These are phyloP conservation scores for Lyophyllum atratum DNA, from an alignment of 768 basidiomycete genomes.

Conservation along the genomic window DNA sequence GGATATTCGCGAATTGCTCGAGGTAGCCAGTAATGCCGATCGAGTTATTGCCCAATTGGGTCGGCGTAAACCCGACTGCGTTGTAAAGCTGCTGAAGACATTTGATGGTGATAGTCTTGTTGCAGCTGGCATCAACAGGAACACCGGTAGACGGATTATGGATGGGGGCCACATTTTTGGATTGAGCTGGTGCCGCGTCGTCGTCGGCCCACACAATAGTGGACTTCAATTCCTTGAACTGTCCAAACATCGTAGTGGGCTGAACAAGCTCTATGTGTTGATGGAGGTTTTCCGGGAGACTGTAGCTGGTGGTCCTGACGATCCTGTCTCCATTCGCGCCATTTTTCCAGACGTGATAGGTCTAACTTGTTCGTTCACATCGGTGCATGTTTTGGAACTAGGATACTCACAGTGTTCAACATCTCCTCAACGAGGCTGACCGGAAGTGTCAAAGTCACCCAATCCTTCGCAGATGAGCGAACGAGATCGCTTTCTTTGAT, in stretches of 20 bases:
- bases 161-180: conserved; percentile 11
- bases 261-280: conserved; percentile 66
- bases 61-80: conserved; percentile 44
- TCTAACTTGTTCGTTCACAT: conserved; percentile 32
- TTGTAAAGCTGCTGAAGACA: conserved; percentile 61
- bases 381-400: background rate
- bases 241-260: conserved; percentile 71
- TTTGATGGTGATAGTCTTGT: conserved; percentile 46
- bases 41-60: conserved; percentile 39
- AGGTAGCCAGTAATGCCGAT: conserved; percentile 58
- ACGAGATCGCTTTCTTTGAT: conserved; percentile 45
- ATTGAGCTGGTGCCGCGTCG: conserved; percentile 23
- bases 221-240: conserved; percentile 45
- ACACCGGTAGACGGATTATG: conserved; percentile 30
- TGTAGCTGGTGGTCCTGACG: conserved; percentile 66
- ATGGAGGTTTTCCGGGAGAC: conserved; percentile 57
- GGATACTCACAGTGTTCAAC: conserved; percentile 51
- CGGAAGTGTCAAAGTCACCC: conserved; percentile 64
- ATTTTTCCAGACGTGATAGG: conserved; percentile 63
- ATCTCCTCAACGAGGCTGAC: conserved; percentile 63
- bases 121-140: conserved; percentile 51
- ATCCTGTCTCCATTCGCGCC: conserved; percentile 46
- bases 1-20: conserved; percentile 50
- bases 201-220: conserved; percentile 35
- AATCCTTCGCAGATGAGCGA: conserved; percentile 65